A percentile compares a stretch with the other conserved stretches of the same genome.
Evolutionary conservation across 768 basidiomycete species (phyloP).

Genomic region (Boletales sp.): DNA sequence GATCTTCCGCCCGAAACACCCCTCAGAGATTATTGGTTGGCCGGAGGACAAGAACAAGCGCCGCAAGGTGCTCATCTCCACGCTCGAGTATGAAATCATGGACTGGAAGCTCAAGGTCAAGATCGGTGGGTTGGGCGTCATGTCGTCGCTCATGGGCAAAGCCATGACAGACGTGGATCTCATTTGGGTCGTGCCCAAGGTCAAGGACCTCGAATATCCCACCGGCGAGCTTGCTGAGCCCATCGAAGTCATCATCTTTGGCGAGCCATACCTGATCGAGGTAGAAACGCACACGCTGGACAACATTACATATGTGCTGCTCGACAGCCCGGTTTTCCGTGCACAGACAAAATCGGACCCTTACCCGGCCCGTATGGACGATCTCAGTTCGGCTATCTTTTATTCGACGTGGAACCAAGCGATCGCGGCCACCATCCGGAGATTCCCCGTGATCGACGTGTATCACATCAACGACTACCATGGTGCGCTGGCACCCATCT

Average conservation of each 20-base stretch:
- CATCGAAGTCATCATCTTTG: constrained; percentile 94
- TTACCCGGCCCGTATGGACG: constrained; percentile 96
- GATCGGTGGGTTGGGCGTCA: constrained; percentile 96
- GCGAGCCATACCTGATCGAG: constrained; percentile 92
- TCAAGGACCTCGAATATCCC: constrained; percentile 92
- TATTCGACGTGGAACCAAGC: constrained; percentile 99
- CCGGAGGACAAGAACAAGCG: constrained; percentile 91
- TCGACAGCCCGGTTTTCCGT: constrained; percentile 94
- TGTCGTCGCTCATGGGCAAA: constrained; percentile 97
- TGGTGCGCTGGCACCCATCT: constrained; percentile 86
- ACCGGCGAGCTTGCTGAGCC: constrained; percentile 89
- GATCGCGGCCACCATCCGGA: constrained; percentile 86
- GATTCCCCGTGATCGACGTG: constrained; percentile 83
- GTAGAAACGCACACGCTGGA: constrained; percentile 91
- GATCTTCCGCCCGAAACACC: constrained; percentile 58
- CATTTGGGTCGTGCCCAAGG: constrained; percentile 92
- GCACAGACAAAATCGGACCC: constrained; percentile 95
- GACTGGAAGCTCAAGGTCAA: constrained; percentile 99
- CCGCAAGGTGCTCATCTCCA: constrained; percentile 86
- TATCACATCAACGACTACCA: constrained; percentile 97
- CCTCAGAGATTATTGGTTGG: constrained; percentile 88
- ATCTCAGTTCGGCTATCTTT: constrained; percentile 93
- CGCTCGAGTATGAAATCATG: constrained; percentile 93
- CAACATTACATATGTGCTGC: constrained; percentile 92
- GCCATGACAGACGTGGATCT: constrained; percentile 97